These are phyloP conservation scores for Cronartium ribicola DNA, from an alignment of 1,284 basidiomycete species.

Conservation along the genomic window DNA sequence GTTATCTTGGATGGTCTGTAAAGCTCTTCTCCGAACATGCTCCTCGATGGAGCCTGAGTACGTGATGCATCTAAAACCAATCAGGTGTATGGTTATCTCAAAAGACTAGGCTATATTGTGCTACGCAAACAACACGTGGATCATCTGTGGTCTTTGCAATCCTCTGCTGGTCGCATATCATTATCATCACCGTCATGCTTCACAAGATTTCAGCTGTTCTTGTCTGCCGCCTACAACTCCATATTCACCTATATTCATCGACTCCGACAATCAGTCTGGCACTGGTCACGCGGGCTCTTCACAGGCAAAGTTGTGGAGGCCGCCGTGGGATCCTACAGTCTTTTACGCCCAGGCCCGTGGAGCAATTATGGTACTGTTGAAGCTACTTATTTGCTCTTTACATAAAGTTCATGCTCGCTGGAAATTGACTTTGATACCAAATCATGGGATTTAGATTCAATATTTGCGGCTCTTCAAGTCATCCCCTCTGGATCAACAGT, in stretches of 20 bases:
- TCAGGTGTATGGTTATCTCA: slow-evolving; percentile 40
- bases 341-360: slow-evolving; percentile 17
- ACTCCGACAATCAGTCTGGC: background rate
- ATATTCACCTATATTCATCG: background rate
- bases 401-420: background rate
- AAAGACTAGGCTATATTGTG: slow-evolving; percentile 39
- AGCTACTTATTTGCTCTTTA: background rate
- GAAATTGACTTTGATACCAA: background rate
- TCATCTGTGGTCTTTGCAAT: slow-evolving; percentile 25
- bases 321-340: slow-evolving; percentile 11
- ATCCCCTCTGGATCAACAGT: slow-evolving; percentile 28
- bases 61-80: background rate
- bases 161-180: background rate
- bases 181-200: background rate
- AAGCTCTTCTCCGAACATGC: background rate
- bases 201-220: background rate
- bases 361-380: slow-evolving; percentile 21
- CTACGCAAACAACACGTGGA: slow-evolving; percentile 40
- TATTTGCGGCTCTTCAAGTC: slow-evolving; percentile 28
- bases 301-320: background rate
- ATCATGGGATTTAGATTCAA: slow-evolving; percentile 20
- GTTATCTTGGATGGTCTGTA: background rate
- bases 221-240: background rate
- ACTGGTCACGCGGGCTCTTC: background rate
- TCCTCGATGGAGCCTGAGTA: too few relatives aligned